Evolutionary conservation across 2,329 filamentous ascomycete species (phyloP), one percentile per base, ranked within the genome.

Genomic region (Ophiosphaerella herpotricha): DNA sequence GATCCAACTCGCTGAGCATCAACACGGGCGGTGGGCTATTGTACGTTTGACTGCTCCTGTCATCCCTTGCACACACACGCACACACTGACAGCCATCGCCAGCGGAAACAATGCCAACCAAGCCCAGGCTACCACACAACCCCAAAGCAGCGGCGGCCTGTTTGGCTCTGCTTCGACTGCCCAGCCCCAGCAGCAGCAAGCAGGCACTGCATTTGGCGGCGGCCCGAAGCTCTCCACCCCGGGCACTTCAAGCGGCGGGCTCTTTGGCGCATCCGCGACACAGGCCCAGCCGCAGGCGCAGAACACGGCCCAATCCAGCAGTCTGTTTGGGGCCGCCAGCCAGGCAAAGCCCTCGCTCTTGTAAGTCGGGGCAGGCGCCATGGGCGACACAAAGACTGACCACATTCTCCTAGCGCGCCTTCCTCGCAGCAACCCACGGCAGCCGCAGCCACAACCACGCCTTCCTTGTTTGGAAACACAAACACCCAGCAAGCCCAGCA

Each of bases 21-120:
- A 84, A 83, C 61, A 84, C 82, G 16, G 76, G 76, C 54, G 65
- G 78, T 65, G 75, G 75, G 44, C 69, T 78, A 39, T 80, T 80
- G 78, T 80, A 70, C 70, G 77, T 72, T 8, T 40, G 35, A 36
- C 21, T 32, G 13, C 11, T 6, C 13, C 14, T 18, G n/a, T 32
- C 18, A 31, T 5, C 18, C 18, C 18, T 21, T 21, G 18, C 18
- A 5, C 18, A 21, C 18, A 16, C 8, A 18, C 39, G 7, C 14
- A 23, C 36, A 16, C 18, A 18, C 16, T 23, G 13, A 23, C 9
- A 38, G 13, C 11, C 26, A 24, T 41, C 26, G 2, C 26, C 26
- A 69, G 69, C 54, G 67, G 71, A 50, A 66, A 57, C 57, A 68
- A 67, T 56, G 48, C 63, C 29, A 55, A 45, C 36, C 61, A 66